Conservation (phyloP, 306 rosid genomes). For the Sicyos edulis region DNA sequence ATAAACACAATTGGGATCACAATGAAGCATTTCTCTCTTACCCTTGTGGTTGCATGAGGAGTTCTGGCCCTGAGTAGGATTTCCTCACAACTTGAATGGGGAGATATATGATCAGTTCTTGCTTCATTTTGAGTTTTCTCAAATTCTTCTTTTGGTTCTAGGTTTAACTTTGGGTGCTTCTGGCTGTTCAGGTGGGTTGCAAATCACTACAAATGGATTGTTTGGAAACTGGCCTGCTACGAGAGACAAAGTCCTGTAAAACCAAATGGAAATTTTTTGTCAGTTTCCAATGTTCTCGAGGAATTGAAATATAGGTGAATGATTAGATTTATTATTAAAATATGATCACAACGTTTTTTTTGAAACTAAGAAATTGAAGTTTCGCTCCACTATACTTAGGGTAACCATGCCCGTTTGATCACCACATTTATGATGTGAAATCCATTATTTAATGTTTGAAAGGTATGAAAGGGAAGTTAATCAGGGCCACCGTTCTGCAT, state of each 20-base stretch:
- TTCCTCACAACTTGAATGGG: background rate
- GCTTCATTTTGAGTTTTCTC: background rate
- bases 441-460: conserved; percentile 12
- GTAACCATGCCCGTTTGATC: background rate
- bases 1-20: background rate
- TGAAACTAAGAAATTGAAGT: too few species aligned
- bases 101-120: conserved; percentile 12
- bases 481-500: conserved; percentile 76
- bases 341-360: background rate
- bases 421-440: conserved; percentile 20
- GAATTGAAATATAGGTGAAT: conserved; percentile 83
- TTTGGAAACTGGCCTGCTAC: conserved; percentile 89
- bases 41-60: conserved; percentile 10
- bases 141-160: background rate
- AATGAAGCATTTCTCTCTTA: background rate
- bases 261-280: conserved; percentile 46
- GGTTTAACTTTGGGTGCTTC: conserved; percentile 19
- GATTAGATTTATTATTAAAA: background rate
- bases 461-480: conserved; percentile 94
- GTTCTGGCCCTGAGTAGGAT: background rate
- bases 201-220: conserved; percentile 89
- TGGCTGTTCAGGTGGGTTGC: conserved; percentile 65
- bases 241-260: conserved; percentile 56
- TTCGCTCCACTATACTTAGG: too few species aligned
- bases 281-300: conserved; percentile 66